phyloP scores from a whole-genome alignment of 176 grass and related monocot genomes.

The Cocos nucifera region DNA sequence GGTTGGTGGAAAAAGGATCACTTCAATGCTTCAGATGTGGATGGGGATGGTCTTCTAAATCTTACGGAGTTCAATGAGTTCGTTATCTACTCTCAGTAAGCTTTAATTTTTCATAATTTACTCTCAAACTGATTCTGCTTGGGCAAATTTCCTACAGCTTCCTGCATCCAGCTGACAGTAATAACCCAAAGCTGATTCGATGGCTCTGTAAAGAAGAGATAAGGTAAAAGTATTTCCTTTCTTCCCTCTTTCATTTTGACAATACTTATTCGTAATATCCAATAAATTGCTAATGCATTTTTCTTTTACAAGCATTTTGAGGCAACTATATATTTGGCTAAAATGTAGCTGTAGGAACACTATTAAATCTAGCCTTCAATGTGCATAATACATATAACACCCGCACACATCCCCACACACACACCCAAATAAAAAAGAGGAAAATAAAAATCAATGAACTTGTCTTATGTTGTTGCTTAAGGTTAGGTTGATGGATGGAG shows the following conservation, averaged over 20 bases:
- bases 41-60: conserved; percentile 64
- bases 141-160: conserved; percentile 38
- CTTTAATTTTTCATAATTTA: neutral
- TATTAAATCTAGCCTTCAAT: no score
- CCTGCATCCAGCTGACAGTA: conserved; percentile 65
- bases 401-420: no score
- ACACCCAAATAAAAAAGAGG: no score
- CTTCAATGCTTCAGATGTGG: conserved; percentile 70
- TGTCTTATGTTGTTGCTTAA: no score
- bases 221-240: conserved; percentile 34
- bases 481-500: no score
- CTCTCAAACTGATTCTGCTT: conserved; percentile 1
- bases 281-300: no score
- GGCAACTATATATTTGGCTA: no score
- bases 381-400: no score
- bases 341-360: no score
- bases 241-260: neutral
- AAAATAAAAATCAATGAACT: no score
- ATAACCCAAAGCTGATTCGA: conserved; percentile 54
- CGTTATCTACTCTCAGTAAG: neutral
- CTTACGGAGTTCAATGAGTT: conserved; percentile 74
- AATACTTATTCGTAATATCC: neutral
- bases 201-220: conserved; percentile 76
- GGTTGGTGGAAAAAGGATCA: conserved; percentile 83
- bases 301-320: no score